Percentiles rank a stretch among this genome's conserved stretches.
Conservation (phyloP, 2,329 filamentous ascomycete species). For the Pestalotiopsis sp. region DNA sequence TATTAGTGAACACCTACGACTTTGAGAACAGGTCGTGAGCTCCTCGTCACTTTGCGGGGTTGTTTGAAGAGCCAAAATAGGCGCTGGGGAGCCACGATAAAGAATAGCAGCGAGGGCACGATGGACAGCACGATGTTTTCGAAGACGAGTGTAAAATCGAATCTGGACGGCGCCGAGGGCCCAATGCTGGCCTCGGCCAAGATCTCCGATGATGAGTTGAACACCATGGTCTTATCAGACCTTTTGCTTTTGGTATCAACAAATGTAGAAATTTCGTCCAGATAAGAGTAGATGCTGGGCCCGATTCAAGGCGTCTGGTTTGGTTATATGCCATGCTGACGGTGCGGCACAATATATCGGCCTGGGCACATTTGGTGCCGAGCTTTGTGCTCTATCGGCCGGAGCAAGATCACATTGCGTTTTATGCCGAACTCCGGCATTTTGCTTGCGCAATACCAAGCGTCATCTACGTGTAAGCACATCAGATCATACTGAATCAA, state of each 20-base stretch:
- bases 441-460: not conserved
- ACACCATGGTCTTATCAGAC: not conserved
- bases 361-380: not conserved
- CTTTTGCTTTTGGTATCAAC: not conserved
- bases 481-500: too few species aligned
- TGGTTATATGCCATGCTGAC: not conserved
- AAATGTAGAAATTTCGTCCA: too few species aligned
- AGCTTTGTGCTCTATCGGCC: not conserved
- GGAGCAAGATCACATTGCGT: not conserved
- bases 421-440: not conserved
- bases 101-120: not conserved
- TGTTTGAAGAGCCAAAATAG: conserved; percentile 2
- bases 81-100: conserved; percentile 9
- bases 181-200: not conserved
- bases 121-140: conserved; percentile 10
- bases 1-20: conserved; percentile 4
- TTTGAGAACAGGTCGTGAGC: conserved; percentile 2
- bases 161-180: not conserved
- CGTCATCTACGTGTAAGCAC: too few species aligned
- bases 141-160: conserved; percentile 6
- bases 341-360: not conserved
- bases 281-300: too few species aligned
- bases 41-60: not conserved
- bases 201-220: not conserved
- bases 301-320: too few species aligned